Percentiles rank a stretch among this genome's conserved stretches.
Conservation (phyloP, 352 stramenopile species). For the Pythium brachiatum region DNA sequence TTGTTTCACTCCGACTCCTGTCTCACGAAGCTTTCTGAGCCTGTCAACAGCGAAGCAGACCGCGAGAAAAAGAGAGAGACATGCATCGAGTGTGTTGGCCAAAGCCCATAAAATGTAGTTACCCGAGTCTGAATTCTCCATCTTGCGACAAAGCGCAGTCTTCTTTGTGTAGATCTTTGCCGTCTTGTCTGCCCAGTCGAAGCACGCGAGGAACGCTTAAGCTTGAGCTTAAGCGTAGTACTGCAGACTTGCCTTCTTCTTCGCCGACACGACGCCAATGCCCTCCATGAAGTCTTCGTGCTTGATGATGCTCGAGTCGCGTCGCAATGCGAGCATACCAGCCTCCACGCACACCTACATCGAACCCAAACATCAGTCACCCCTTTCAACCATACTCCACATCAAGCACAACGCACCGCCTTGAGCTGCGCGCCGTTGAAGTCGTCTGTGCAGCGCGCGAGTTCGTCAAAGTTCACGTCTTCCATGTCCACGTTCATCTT, state of each 20-base stretch:
- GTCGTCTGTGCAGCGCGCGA: constrained; percentile 97
- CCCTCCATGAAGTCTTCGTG: constrained; percentile 99
- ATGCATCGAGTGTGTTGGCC: too few relatives aligned
- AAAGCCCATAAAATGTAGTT: not conserved
- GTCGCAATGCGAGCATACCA: constrained; percentile 96
- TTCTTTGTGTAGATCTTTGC: not conserved
- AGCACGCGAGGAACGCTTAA: too few relatives aligned
- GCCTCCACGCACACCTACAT: constrained; percentile 94
- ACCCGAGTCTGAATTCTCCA: not conserved
- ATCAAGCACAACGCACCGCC: constrained; percentile 57
- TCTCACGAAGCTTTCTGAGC: too few relatives aligned
- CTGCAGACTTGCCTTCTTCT: constrained; percentile 97
- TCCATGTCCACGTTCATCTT: constrained; percentile 97
- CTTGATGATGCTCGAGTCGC: constrained; percentile 94
- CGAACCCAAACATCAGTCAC: not conserved
- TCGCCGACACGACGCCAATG: constrained; percentile 96
- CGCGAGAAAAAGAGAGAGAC: too few relatives aligned
- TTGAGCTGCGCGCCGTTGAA: constrained; percentile 99
- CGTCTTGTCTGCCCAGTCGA: too few relatives aligned
- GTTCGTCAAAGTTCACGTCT: constrained; percentile 98
- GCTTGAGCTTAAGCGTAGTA: constrained; percentile 95
- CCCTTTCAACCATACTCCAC: not conserved
- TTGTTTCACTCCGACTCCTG: too few relatives aligned
- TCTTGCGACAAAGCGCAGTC: not conserved
- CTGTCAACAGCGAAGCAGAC: too few relatives aligned